Evolutionary conservation across 495 filamentous ascomycete species (phyloP), one percentile per base, ranked within the genome.

Genomic region (Xylaria venustula): DNA sequence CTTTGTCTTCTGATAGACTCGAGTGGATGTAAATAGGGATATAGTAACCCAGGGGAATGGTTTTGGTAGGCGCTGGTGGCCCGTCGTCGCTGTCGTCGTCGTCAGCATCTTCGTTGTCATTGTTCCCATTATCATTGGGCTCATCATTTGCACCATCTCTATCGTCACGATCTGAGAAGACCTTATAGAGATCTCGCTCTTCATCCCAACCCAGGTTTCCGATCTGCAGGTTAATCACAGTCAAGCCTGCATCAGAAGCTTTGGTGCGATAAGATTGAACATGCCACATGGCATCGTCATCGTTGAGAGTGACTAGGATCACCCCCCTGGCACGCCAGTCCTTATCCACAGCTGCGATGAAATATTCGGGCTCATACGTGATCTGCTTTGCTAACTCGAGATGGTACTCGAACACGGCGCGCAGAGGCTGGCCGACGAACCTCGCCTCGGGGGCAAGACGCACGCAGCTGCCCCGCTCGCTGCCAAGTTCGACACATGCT

Each of bases 1-100:
- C 49, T 36, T 52, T n/a, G 17, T 36, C 49, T 36, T 52, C 49
- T 1, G 49, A 37, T 14, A 52, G 30, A 36, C 49, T 36, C 4
- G 49, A 52, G 30, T 52, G 49, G 19, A 52, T 52, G 11, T 52
- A 52, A 14, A 52, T 52, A 2, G 49, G 49, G 30, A 52, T 14
- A 17, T 52, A 52, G 49, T 52, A 52, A 9, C 49, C 49, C 11
- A 52, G 30, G 17, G 49, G 49, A 22, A 37, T 26, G 4, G 34
- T 52, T n/a, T 52, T 52, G 49, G 19, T 22, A 19, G 49, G 49
- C 6, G 49, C 49, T 36, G 49, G 49, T 23, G 49, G 49, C 19
- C 49, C 49, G 36, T 52, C 49, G 12, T 37, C 30, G 30, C 11
- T 34, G 30, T 34, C 30, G 30, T 34, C 30, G 30, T 34, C 30